Base-by-base conservation (phyloP, 2,329 filamentous ascomycete genomes). In the Penicillium sp. region DNA sequence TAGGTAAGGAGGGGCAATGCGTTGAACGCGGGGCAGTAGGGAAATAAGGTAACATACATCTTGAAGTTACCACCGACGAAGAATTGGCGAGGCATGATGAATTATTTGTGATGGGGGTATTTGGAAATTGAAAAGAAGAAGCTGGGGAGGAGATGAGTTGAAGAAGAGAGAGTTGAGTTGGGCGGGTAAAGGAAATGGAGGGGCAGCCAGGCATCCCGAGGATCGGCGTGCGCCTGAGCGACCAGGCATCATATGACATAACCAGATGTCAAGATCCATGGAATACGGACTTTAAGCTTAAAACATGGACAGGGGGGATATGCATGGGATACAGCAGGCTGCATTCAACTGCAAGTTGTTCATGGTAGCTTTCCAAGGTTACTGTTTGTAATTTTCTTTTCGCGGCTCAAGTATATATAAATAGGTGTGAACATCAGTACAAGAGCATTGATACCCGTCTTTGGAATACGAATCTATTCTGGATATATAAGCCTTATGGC, bases 41-140 rank as follows among this genome's bases (percentile, higher is more conserved):
- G 48, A 29, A 36, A 54, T 18, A 12, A 56, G 26, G 52, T 39
- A 30, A 75, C 83, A 73, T 80, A 96, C 92, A 97, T 97, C 85
- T 99, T 97, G 83, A 97, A 97, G 88, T 99, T 99, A 74, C 92
- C 92, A 77, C 92, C 92, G 76, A 96, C 90, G 77, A 96, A 96
- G 84, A 96, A 96, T 82, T 91, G 89, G 82, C 91, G 91, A 84
- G 87, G 84, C 91, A 96, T 96, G 69, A 71, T 90, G 84, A 78
- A 72, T 60, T 46, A 36, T 51, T 54, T 46, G 32, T 41, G 32
- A 24, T 23, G 24, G 21, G 27, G 46, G 24, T 30, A 30, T 53
- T 29, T 43, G 47, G 20, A 36, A 47, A 33, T 32, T 41, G 37
- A 21, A 51, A 47, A 56, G 13, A 39, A 43, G 45, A 48, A 47